These are phyloP conservation scores for Hypomyces rosellus DNA, from an alignment of 2,329 filamentous ascomycete species.

Conservation along the genomic window DNA sequence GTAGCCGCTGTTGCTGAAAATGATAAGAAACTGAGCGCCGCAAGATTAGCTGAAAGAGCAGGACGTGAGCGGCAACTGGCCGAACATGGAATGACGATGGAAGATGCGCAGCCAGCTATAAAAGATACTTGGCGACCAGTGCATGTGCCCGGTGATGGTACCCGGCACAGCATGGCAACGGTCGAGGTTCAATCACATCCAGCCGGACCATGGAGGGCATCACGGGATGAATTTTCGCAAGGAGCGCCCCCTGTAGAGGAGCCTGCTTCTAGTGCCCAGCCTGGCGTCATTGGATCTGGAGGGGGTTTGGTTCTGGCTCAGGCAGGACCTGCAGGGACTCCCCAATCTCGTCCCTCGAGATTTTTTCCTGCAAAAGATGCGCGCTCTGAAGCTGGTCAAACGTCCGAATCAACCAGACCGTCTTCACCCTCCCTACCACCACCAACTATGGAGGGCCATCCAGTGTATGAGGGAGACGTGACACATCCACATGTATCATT, in stretches of 20 bases:
- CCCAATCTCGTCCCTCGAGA: conserved; percentile 48
- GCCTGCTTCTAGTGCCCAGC: conserved; percentile 14
- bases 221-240: conserved; percentile 22
- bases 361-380: conserved; percentile 55
- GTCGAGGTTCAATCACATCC: conserved; percentile 24
- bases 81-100: conserved; percentile 37
- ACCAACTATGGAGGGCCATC: conserved; percentile 62
- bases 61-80: conserved; percentile 39
- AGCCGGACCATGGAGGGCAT: conserved; percentile 24
- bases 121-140: conserved; percentile 50
- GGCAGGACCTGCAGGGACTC: conserved; percentile 27
- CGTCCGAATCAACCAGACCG: conserved; percentile 35
- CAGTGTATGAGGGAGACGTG: conserved; percentile 62
- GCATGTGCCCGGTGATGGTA: conserved; percentile 31
- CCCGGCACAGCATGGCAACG: conserved; percentile 21
- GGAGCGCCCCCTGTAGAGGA: conserved; percentile 17
- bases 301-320: conserved; percentile 21
- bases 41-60: conserved; percentile 32
- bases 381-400: conserved; percentile 33
- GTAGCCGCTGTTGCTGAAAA: conserved; percentile 36
- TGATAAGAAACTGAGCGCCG: conserved; percentile 39
- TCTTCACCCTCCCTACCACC: conserved; percentile 66
- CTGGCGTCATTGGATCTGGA: conserved; percentile 24
- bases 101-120: conserved; percentile 42
- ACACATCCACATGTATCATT: conserved; percentile 62